Evolutionary conservation across 139 green algal species (phyloP).

Genomic region (Spirogloea muscicola): DNA sequence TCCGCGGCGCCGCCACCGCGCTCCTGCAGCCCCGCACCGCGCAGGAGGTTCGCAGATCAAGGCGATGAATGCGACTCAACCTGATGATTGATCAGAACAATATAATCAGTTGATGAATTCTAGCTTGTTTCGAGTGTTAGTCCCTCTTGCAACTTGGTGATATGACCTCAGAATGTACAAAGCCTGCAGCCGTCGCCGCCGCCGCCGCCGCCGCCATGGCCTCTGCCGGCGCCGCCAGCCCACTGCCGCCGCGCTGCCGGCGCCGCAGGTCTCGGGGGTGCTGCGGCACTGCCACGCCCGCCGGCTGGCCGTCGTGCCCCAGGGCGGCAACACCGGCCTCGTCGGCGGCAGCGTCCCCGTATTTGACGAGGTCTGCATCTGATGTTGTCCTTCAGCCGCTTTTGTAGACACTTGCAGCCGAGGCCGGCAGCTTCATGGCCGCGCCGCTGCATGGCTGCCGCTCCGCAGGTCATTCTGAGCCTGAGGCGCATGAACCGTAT

Average conservation of each 20-base stretch:
- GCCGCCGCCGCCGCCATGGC: no score
- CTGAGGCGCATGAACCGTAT: constrained; percentile 45
- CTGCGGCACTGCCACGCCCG: constrained; percentile 51
- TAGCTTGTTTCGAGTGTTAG: neutral
- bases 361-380: constrained; percentile 84
- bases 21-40: no score
- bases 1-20: no score
- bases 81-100: no score
- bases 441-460: neutral
- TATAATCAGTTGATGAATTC: neutral
- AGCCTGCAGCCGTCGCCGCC: no score
- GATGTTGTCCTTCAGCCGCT: constrained; percentile 27
- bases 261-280: constrained; percentile 67
- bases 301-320: constrained; percentile 82
- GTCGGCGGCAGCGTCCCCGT: constrained; percentile 84
- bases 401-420: neutral
- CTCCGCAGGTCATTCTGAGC: constrained; percentile 42
- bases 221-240: no score
- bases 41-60: no score
- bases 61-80: no score
- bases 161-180: no score
- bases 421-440: no score
- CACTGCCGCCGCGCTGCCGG: no score
- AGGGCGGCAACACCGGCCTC: constrained; percentile 94
- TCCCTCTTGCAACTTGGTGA: neutral